Base-by-base conservation (phyloP, 163 green algal species). In the Chlamydomonas reinhardtii region DNA sequence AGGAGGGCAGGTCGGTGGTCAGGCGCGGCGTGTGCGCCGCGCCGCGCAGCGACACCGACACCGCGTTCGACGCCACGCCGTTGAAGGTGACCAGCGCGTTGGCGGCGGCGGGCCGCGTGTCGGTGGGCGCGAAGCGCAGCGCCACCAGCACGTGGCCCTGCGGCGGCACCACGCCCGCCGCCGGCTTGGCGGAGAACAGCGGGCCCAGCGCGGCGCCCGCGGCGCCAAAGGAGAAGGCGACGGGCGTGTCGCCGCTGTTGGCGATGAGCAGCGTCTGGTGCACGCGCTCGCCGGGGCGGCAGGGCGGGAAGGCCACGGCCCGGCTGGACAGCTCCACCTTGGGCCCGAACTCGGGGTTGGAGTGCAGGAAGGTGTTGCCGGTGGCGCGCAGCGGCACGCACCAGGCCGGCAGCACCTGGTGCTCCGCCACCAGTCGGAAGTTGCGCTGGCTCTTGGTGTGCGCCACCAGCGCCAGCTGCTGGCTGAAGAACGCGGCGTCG, bases 211-310 rank as follows among this genome's bases (percentile, higher is more conserved):
- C 48, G 32, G 68, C 79, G 54, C 25, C 54, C 19, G 69, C 22
- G 31, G 68, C 22, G 22, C 79, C 79, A 43, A 96, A 91, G 22
- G 79, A 79, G 88, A 94, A 97, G 69, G 87, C 73, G 31, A 91
- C 83, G 25, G 93, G 87, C 22, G 94, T 96, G 93, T 97, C 94
- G 2, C 94, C 94, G 73, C 90, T 80, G 88, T 97, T 97, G 31
- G 83, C 72, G 24, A 97, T 78, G 73, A 90, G 86, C 61, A 95
- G 72, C 19, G 94, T 96, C 79, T 94, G 91, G 84, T 93, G 79
- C 20, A 89, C 87, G 2, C 70, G 24, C 70, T 94, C 83, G 11
- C 90, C 89, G 3, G 86, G 79, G 4, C 84, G 87, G 78, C 86
- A 92, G 15, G 94, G 91, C 20, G 94, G 91, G 91, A 96, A 96